These are phyloP conservation scores for Akanthomyces uredinophilus DNA, from an alignment of 2,329 filamentous ascomycete species.

Conservation along the genomic window DNA sequence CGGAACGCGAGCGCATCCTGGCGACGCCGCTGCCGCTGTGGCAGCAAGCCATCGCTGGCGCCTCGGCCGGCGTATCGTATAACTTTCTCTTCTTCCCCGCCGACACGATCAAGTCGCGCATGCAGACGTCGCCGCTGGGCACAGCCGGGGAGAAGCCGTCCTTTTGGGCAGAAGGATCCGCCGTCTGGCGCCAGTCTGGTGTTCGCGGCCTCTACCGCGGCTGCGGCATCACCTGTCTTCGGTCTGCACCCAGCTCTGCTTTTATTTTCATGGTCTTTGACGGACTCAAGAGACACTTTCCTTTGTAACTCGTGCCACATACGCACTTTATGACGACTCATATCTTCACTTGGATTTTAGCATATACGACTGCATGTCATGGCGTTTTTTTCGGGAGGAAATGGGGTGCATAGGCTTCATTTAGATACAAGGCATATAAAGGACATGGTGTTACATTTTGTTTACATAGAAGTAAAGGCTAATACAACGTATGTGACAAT, in stretches of 20 bases:
- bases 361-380: constrained; percentile 8
- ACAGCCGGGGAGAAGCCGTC: constrained; percentile 51
- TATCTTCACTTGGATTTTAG: not conserved
- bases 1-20: constrained; percentile 36
- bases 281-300: constrained; percentile 67
- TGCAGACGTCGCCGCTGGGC: constrained; percentile 80
- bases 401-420: not conserved
- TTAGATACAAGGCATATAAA: constrained; percentile 1
- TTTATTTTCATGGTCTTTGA: constrained; percentile 98
- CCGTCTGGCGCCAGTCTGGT: constrained; percentile 78
- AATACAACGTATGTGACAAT: not conserved
- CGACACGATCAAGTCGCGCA: constrained; percentile 93
- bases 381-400: constrained; percentile 5
- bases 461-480: constrained; percentile 6
- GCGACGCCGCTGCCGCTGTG: constrained; percentile 64
- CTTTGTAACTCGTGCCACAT: constrained; percentile 33
- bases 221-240: constrained; percentile 85
- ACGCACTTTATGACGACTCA: constrained; percentile 2
- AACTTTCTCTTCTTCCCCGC: constrained; percentile 98
- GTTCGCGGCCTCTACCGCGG: constrained; percentile 84
- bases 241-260: constrained; percentile 90
- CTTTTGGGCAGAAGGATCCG: constrained; percentile 66
- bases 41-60: constrained; percentile 84
- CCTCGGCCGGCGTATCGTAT: constrained; percentile 84
- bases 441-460: constrained; percentile 2